phyloP scores from a whole-genome alignment of 768 basidiomycete species.

The Austroboletus eburneus region DNA sequence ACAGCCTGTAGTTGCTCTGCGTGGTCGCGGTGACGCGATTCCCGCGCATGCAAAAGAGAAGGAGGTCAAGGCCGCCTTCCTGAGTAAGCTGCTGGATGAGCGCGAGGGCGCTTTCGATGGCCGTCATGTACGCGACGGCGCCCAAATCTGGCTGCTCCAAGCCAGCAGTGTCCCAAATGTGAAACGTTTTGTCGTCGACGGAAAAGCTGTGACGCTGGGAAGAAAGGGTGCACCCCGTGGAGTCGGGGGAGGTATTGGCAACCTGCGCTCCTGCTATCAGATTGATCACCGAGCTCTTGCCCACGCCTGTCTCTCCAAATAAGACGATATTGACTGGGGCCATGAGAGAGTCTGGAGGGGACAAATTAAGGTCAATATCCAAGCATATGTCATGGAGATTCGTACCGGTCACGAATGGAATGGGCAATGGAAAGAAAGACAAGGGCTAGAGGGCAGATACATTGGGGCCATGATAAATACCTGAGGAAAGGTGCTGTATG shows the following conservation, averaged over 20 bases:
- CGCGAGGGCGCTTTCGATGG: constrained; percentile 23
- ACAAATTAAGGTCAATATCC: neutral
- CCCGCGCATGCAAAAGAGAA: constrained; percentile 38
- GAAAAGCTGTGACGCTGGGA: constrained; percentile 22
- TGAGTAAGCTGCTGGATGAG: constrained; percentile 33
- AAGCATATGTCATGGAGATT: neutral
- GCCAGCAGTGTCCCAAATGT: constrained; percentile 32
- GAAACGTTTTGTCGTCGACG: constrained; percentile 12
- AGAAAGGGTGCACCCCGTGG: constrained; percentile 33
- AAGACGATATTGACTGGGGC: constrained; percentile 34
- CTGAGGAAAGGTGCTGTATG: neutral
- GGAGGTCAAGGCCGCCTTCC: constrained; percentile 35
- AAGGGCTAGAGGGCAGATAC: neutral
- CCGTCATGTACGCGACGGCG: constrained; percentile 19
- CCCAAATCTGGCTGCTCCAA: constrained; percentile 26
- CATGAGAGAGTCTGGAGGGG: constrained; percentile 10
- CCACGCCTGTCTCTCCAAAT: constrained; percentile 40
- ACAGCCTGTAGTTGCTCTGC: constrained; percentile 36
- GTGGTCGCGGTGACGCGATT: constrained; percentile 34
- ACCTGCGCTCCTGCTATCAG: constrained; percentile 21
- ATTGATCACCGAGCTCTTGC: constrained; percentile 31
- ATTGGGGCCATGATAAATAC: neutral
- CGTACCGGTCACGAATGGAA: constrained; percentile 5
- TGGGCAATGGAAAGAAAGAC: neutral
- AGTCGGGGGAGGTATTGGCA: constrained; percentile 19